Conservation (phyloP, 257 asterid species). For the Nicotiana knightiana region DNA sequence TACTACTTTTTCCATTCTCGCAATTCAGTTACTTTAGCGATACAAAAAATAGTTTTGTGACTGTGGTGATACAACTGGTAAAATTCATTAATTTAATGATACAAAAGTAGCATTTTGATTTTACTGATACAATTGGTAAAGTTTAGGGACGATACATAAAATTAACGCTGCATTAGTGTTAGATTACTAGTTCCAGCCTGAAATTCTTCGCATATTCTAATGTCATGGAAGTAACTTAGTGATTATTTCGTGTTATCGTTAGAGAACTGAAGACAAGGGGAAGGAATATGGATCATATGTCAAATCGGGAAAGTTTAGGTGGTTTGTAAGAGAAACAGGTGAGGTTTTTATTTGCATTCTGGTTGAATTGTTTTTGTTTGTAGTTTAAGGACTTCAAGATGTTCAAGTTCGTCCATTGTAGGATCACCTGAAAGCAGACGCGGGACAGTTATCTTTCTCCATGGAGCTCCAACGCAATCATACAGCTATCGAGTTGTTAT, state of each 20-base stretch:
- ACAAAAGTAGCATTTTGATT: too few relatives aligned
- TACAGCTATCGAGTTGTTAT: constrained; percentile 91
- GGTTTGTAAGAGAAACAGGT: constrained; percentile 99
- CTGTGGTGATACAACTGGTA: too few relatives aligned
- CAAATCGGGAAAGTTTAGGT: constrained; percentile 72
- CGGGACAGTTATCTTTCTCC: constrained; percentile 83
- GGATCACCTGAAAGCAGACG: constrained; percentile 75
- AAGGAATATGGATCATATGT: constrained; percentile 68
- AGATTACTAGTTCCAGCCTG: background rate
- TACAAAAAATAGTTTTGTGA: too few relatives aligned
- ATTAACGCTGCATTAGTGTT: background rate
- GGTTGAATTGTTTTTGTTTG: constrained; percentile 1
- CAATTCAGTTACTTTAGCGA: too few relatives aligned
- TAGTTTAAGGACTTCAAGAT: background rate
- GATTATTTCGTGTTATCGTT: background rate
- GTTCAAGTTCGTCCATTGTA: constrained; percentile 25
- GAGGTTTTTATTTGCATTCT: constrained; percentile 6
- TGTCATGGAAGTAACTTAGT: background rate
- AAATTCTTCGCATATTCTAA: background rate
- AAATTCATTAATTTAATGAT: too few relatives aligned
- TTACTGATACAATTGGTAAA: too few relatives aligned
- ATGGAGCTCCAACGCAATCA: constrained; percentile 98
- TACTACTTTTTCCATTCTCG: background rate
- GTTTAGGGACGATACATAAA: too few relatives aligned
- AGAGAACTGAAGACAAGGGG: constrained; percentile 90